A percentile compares a stretch with the other conserved stretches of the same genome.
phyloP scores from a whole-genome alignment of 345 rosid genomes.

The Sisymbrium irio region DNA sequence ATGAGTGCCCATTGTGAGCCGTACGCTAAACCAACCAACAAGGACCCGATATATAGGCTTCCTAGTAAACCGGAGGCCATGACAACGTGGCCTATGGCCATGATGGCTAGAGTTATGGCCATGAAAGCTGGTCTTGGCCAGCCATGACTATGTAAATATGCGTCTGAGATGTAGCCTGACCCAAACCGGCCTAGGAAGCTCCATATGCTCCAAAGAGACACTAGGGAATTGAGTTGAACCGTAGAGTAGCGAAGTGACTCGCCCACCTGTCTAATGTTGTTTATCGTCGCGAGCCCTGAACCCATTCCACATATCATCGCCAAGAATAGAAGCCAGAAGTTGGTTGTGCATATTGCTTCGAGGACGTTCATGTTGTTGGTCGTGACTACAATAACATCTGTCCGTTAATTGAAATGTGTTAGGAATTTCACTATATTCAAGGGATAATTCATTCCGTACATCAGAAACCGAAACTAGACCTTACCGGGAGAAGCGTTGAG shows the following conservation, averaged over 20 bases:
- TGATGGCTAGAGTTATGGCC: conserved; percentile 52
- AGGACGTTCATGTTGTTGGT: conserved; percentile 46
- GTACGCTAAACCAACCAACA: conserved; percentile 69
- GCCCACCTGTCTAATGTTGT: conserved; percentile 84
- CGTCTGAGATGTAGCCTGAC: conserved; percentile 70
- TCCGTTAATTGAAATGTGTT: conserved; percentile 6
- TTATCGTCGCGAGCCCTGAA: conserved; percentile 71
- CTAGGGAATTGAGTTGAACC: conserved; percentile 55
- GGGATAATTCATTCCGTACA: neutral
- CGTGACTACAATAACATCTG: conserved; percentile 17
- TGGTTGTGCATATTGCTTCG: conserved; percentile 50
- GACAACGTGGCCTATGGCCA: conserved; percentile 59
- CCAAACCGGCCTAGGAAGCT: conserved; percentile 89
- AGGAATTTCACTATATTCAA: neutral
- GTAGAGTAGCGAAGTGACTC: conserved; percentile 81
- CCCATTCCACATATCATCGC: conserved; percentile 87
- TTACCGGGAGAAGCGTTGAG: conserved; percentile 23
- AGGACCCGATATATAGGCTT: conserved; percentile 61
- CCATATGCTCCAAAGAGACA: conserved; percentile 82
- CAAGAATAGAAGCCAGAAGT: conserved; percentile 77
- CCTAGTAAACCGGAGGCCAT: conserved; percentile 65
- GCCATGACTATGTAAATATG: conserved; percentile 55
- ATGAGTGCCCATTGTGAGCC: conserved; percentile 86
- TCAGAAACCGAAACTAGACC: neutral
- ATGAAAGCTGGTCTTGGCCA: conserved; percentile 74